Percentiles rank a stretch among this genome's conserved stretches.
These are phyloP conservation scores for Puya raimondii DNA, from an alignment of 176 grass and related monocot genomes.

Conservation along the genomic window DNA sequence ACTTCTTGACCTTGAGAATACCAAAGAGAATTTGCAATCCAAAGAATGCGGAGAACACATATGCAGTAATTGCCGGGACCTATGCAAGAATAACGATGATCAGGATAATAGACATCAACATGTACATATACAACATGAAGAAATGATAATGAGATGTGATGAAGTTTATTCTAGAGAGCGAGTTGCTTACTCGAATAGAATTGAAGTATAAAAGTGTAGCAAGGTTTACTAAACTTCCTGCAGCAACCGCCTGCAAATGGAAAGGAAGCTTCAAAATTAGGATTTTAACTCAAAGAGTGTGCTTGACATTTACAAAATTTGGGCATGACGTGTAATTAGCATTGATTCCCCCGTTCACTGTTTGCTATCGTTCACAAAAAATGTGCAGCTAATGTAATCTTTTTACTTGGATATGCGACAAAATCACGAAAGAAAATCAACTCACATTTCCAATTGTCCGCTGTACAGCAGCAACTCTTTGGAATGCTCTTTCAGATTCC, in stretches of 20 bases:
- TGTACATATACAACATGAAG: background rate
- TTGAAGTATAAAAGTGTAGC: slow-evolving; percentile 81
- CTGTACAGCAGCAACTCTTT: slow-evolving; percentile 87
- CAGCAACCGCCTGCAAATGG: slow-evolving; percentile 55
- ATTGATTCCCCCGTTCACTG: background rate
- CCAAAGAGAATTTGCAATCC: slow-evolving; percentile 74
- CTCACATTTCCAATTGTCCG: slow-evolving; percentile 97
- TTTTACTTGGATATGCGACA: slow-evolving; percentile 10
- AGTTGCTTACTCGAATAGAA: slow-evolving; percentile 60
- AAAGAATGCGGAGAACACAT: slow-evolving; percentile 56
- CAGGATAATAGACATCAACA: background rate
- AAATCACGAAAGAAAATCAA: slow-evolving; percentile 13
- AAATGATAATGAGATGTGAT: slow-evolving; percentile 1
- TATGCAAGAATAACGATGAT: slow-evolving; percentile 21
- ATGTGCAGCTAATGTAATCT: background rate
- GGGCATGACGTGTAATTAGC: background rate
- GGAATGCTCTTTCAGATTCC: slow-evolving; percentile 94
- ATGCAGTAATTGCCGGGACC: slow-evolving; percentile 67
- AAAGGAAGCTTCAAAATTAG: slow-evolving; percentile 7
- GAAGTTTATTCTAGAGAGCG: background rate
- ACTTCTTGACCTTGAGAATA: slow-evolving; percentile 78
- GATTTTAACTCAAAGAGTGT: slow-evolving; percentile 15
- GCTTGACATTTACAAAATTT: background rate
- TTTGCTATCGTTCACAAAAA: no score
- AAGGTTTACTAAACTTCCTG: slow-evolving; percentile 87